These are phyloP conservation scores for Polyrhizophydium stewartii DNA, from an alignment of 371 early-diverging fungal genomes.

Conservation along the genomic window DNA sequence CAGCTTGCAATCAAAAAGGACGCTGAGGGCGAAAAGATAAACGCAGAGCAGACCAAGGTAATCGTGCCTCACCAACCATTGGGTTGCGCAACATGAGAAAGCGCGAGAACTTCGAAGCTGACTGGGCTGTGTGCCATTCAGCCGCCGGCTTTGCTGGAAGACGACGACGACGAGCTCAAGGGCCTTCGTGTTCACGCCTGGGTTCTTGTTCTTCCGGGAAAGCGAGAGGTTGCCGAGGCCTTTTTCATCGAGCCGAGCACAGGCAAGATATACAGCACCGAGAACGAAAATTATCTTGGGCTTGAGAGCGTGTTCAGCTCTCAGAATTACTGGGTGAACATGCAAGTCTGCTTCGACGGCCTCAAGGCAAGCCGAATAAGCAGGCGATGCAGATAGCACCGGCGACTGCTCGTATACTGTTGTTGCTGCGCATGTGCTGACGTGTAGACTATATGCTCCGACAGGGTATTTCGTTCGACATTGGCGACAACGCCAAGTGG, in stretches of 20 bases:
- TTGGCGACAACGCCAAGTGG: slow-evolving; percentile 55
- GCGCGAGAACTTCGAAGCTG: neutral
- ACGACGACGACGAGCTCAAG: slow-evolving; percentile 45
- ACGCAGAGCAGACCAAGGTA: neutral
- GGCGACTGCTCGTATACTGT: neutral
- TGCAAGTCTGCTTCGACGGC: slow-evolving; percentile 55
- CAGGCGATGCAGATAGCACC: neutral
- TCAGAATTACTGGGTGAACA: slow-evolving; percentile 55
- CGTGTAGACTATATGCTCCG: neutral
- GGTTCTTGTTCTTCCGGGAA: slow-evolving; percentile 51
- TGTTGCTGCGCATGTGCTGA: neutral
- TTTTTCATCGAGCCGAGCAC: slow-evolving; percentile 54
- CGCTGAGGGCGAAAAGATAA: neutral
- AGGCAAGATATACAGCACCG: slow-evolving; percentile 37
- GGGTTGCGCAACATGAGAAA: no score
- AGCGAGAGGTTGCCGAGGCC: slow-evolving; percentile 48
- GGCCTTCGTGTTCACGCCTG: slow-evolving; percentile 51
- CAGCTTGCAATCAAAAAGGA: neutral
- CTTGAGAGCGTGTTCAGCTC: slow-evolving; percentile 51
- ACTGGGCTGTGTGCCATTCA: neutral
- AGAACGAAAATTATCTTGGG: slow-evolving; percentile 47
- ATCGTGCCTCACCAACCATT: no score
- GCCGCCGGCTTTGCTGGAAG: slow-evolving; percentile 7
- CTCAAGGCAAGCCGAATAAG: slow-evolving; percentile 29
- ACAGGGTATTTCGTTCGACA: slow-evolving; percentile 51